phyloP scores from a whole-genome alignment of 257 asterid species.

The Solanum peruvianum region DNA sequence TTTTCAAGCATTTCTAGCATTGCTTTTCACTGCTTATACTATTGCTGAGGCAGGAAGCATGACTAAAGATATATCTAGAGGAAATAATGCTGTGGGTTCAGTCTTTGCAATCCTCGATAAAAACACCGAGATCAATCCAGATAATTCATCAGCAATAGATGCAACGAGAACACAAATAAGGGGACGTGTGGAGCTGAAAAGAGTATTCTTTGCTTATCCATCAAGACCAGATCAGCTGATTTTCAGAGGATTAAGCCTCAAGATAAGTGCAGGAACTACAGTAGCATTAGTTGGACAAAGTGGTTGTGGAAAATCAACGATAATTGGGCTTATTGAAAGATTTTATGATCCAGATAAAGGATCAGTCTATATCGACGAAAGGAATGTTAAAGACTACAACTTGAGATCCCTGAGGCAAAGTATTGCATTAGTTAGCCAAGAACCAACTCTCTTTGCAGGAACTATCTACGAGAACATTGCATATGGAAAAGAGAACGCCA shows the following conservation, averaged over 20 bases:
- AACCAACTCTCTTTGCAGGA: constrained; percentile 70
- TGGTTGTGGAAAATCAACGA: constrained; percentile 87
- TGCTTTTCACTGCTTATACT: constrained; percentile 75
- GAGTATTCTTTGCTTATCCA: constrained; percentile 66
- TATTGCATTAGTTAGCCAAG: constrained; percentile 78
- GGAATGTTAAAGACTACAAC: constrained; percentile 50
- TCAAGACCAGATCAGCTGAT: constrained; percentile 47
- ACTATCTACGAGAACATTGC: constrained; percentile 48
- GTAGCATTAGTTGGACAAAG: constrained; percentile 86
- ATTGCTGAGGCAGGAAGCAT: constrained; percentile 89
- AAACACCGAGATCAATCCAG: constrained; percentile 51
- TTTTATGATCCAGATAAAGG: constrained; percentile 69
- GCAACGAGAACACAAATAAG: constrained; percentile 16
- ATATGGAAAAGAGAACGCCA: constrained; percentile 37
- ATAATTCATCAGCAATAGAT: constrained; percentile 17
- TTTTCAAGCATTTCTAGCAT: constrained; percentile 68
- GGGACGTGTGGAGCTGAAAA: constrained; percentile 48
- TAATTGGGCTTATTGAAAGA: constrained; percentile 58
- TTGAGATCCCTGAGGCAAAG: constrained; percentile 48
- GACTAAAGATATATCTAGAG: constrained; percentile 80
- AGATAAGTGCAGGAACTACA: constrained; percentile 57
- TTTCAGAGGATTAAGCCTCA: constrained; percentile 50
- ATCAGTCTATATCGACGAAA: constrained; percentile 50
- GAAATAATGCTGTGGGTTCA: constrained; percentile 62
- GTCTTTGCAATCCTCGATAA: constrained; percentile 64